Conservation (phyloP, 2,329 filamentous ascomycete species). For the Scedosporium minutisporum region DNA sequence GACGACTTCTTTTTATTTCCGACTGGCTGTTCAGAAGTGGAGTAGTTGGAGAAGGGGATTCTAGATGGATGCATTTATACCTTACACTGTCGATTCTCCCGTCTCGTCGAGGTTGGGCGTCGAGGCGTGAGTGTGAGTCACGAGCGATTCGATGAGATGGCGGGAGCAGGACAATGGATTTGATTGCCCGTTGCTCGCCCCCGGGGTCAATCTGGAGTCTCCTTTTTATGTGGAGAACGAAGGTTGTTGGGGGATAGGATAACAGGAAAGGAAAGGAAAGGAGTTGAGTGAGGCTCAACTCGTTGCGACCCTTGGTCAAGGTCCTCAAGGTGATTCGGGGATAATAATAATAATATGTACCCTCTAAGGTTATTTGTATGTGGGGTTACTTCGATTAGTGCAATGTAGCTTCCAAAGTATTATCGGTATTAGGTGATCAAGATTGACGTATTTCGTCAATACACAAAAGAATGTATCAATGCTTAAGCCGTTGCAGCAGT, state of each 20-base stretch:
- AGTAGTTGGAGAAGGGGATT: not conserved
- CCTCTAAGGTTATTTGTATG: not conserved
- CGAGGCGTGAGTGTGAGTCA: not conserved
- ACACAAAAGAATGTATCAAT: no score
- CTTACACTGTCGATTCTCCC: not conserved
- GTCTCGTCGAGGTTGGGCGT: not conserved
- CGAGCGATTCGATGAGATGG: not conserved
- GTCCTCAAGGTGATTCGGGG: no score
- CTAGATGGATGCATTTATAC: not conserved
- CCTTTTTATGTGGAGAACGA: no score
- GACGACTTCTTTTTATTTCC: not conserved
- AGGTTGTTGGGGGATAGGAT: no score
- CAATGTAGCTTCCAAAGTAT: not conserved
- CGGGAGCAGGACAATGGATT: not conserved
- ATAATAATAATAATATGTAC: no score
- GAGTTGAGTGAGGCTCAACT: no score
- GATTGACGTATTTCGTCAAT: no score
- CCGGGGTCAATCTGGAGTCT: not conserved
- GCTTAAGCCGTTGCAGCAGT: no score
- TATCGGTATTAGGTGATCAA: no score
- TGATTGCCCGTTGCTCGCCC: no score
- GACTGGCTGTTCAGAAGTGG: not conserved
- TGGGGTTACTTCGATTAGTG: not conserved
- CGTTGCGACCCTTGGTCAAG: no score
- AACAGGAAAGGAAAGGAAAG: no score